phyloP scores from a whole-genome alignment of 768 basidiomycete species.

The Mycena epipterygia region DNA sequence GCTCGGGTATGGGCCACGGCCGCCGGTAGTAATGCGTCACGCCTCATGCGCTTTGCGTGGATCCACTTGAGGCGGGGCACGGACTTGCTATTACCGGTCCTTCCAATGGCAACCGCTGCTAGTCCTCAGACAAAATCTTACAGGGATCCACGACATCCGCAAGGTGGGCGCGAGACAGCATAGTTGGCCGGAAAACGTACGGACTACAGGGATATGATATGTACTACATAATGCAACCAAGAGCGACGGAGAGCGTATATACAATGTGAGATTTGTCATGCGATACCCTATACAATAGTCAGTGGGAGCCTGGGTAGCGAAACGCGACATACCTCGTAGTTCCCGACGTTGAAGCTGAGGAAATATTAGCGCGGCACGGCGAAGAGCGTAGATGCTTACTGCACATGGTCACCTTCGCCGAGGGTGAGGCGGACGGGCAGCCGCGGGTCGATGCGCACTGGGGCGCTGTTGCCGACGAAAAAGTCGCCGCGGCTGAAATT shows the following conservation, averaged over 20 bases:
- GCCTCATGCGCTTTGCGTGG: too few species aligned
- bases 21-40: too few species aligned
- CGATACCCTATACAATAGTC: background rate
- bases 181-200: too few species aligned
- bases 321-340: slow-evolving; percentile 23
- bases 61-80: too few species aligned
- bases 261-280: background rate
- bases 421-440: slow-evolving; percentile 84
- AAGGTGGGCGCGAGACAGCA: too few species aligned
- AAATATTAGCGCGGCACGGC: background rate
- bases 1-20: too few species aligned
- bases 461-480: slow-evolving; percentile 84
- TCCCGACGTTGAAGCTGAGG: slow-evolving; percentile 34
- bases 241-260: background rate
- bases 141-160: too few species aligned
- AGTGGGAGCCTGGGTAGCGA: background rate
- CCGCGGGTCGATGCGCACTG: slow-evolving; percentile 86
- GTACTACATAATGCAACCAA: slow-evolving; percentile 12
- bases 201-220: background rate
- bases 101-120: too few species aligned
- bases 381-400: slow-evolving; percentile 46
- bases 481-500: slow-evolving; percentile 88
- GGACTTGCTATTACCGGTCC: too few species aligned
- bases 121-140: too few species aligned
- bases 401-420: slow-evolving; percentile 87